Evolutionary conservation across 2,329 filamentous ascomycete genomes (phyloP), one percentile per base, ranked within the genome.

Genomic region (Fusarium agapanthi): DNA sequence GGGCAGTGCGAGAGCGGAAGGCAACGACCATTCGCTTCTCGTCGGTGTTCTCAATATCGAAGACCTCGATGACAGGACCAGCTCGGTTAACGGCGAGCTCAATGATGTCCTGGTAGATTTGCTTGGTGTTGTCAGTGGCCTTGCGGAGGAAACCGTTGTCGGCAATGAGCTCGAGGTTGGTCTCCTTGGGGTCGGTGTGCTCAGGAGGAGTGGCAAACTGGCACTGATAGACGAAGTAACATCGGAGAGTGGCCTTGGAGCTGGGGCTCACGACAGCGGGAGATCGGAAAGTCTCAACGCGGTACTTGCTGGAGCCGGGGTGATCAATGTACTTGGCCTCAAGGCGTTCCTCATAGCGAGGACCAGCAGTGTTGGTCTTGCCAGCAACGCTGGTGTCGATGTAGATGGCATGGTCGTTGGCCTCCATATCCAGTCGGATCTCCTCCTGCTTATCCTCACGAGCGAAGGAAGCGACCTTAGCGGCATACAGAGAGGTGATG

Each of bases 171-270:
- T 98, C 94, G 70, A 99, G 89, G 75, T 94, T 91, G 38, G 94
- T 97, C 87, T 98, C 96, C 58, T 91, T 89, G 18, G 91, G 90
- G 59, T 87, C 84, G 0, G 95, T 93, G 72, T 91, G 91, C 75
- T 92, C 89, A 6, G 91, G 89, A 60, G 85, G 85, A 6, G 95
- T 93, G 76, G 90, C 91, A 83, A 98, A 99, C 79, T 93, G 91
- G 83, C 95, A 97, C 83, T 97, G 94, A 86, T 99, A 99, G 76
- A 99, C 95, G 81, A 99, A 99, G 86, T 99, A 99, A 86, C 96
- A 99, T 71, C 96, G 93, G 62, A 99, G 87, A 61, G 95, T 94
- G 65, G 95, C 91, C 79, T 95, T 92, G 63, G 92, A 91, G 48
- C 85, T 83, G 66, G 86, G 88, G 14, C 93, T 93, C 45, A 98